Conservation (phyloP, 2,329 filamentous ascomycete genomes). For the Diaporthe destruens region DNA sequence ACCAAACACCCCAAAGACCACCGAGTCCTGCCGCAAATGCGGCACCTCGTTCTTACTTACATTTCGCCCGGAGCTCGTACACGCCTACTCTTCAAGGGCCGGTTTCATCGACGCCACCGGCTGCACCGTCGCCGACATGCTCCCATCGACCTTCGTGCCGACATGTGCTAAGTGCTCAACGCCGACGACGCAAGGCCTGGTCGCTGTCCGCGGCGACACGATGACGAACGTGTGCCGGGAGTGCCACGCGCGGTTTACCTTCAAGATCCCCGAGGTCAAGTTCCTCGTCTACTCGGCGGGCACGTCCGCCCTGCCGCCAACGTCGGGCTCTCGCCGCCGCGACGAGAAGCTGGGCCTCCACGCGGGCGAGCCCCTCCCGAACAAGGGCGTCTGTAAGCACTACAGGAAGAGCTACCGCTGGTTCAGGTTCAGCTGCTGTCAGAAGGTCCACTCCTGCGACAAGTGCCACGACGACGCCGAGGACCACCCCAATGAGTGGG, state of each 20-base stretch:
- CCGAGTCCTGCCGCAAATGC: conserved; percentile 70
- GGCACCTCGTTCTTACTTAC: conserved; percentile 62
- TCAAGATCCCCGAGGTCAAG: conserved; percentile 82
- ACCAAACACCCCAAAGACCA: conserved; percentile 62
- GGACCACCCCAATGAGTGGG: conserved; percentile 83
- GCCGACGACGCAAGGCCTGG: conserved; percentile 72
- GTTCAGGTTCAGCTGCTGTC: conserved; percentile 76
- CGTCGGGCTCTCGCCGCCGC: conserved; percentile 57
- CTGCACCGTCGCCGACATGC: conserved; percentile 80
- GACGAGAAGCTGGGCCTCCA: conserved; percentile 69
- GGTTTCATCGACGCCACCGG: conserved; percentile 84
- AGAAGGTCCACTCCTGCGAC: conserved; percentile 71
- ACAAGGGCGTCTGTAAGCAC: conserved; percentile 67
- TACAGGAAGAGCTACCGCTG: conserved; percentile 72
- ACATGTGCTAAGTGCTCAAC: conserved; percentile 84
- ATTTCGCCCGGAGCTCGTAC: conserved; percentile 78
- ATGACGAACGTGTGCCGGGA: conserved; percentile 81
- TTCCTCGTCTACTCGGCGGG: conserved; percentile 78
- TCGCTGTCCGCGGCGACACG: conserved; percentile 80
- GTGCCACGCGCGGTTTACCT: conserved; percentile 84
- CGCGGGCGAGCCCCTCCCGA: conserved; percentile 68
- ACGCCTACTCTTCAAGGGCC: conserved; percentile 78
- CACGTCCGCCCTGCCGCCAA: conserved; percentile 50
- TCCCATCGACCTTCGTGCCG: conserved; percentile 83
- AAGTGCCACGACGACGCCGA: conserved; percentile 80